Evolutionary conservation across 805 yeast species (phyloP).

Genomic region (Ogataea henricii): DNA sequence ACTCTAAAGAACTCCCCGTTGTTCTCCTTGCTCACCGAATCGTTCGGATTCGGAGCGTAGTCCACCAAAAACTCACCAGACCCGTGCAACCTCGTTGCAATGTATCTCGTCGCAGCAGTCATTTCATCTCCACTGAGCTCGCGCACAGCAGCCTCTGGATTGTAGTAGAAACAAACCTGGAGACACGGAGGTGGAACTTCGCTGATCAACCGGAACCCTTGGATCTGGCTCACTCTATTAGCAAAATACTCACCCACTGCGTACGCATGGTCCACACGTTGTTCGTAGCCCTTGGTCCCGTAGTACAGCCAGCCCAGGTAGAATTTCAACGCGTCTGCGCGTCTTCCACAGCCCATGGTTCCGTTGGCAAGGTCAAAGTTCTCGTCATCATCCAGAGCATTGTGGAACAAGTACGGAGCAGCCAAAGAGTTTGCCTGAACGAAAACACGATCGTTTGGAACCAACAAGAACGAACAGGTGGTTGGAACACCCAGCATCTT

Average conservation of each 20-base stretch:
- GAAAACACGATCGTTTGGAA: constrained; percentile 68
- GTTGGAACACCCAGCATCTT: constrained; percentile 88
- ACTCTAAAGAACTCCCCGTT: constrained; percentile 83
- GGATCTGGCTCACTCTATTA: constrained; percentile 35
- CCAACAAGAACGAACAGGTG: constrained; percentile 69
- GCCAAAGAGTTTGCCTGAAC: constrained; percentile 71
- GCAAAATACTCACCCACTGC: constrained; percentile 65
- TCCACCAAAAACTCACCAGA: constrained; percentile 73
- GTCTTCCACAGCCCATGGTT: constrained; percentile 89
- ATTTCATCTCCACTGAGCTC: constrained; percentile 38
- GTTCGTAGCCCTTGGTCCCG: constrained; percentile 65
- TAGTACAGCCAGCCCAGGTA: constrained; percentile 82
- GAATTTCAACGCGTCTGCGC: constrained; percentile 79
- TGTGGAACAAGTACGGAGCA: constrained; percentile 83
- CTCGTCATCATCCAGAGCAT: constrained; percentile 49
- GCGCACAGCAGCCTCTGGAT: constrained; percentile 37
- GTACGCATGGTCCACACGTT: constrained; percentile 73
- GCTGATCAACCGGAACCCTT: constrained; percentile 58
- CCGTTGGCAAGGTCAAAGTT: constrained; percentile 82
- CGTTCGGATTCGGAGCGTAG: constrained; percentile 69
- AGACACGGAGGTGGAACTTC: constrained; percentile 69
- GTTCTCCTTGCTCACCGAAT: constrained; percentile 38
- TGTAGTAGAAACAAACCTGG: constrained; percentile 81
- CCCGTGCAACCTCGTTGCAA: constrained; percentile 60
- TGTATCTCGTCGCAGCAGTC: constrained; percentile 59